These are phyloP conservation scores for Cordyceps militaris DNA, from an alignment of 2,329 filamentous ascomycete genomes.

Conservation along the genomic window DNA sequence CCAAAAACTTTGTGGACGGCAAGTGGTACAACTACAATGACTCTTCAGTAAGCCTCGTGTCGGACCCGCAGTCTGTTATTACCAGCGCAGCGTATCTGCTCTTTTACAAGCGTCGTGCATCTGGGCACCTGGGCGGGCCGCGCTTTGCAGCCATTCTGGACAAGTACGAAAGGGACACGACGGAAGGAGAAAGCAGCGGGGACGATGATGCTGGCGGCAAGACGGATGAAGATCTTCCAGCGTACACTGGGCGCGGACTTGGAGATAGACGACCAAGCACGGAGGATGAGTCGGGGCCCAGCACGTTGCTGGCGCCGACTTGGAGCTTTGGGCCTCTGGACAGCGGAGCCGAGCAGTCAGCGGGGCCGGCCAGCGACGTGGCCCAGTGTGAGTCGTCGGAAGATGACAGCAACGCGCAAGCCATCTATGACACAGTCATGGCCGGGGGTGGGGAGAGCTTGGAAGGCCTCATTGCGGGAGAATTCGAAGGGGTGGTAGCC, in stretches of 20 bases:
- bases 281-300: conserved; percentile 38
- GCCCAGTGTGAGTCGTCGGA: conserved; percentile 37
- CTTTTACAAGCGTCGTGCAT: conserved; percentile 86
- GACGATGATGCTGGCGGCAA: conserved; percentile 32
- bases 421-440: conserved; percentile 18
- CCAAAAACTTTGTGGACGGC: conserved; percentile 82
- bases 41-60: conserved; percentile 58
- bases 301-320: conserved; percentile 28
- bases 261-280: conserved; percentile 34
- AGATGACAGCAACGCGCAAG: conserved; percentile 21
- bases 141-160: conserved; percentile 65
- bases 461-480: too few species aligned
- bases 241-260: conserved; percentile 24
- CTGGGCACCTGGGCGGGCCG: conserved; percentile 69
- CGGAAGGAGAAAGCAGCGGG: conserved; percentile 38
- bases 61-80: conserved; percentile 56
- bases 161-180: conserved; percentile 46
- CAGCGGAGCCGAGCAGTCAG: conserved; percentile 24
- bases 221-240: conserved; percentile 25
- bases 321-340: conserved; percentile 42
- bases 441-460: conserved; percentile 29
- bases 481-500: conserved; percentile 6
- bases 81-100: conserved; percentile 80
- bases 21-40: conserved; percentile 98
- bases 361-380: conserved; percentile 36